Percentiles rank a stretch among this genome's conserved stretches.
These are phyloP conservation scores for Eucalyptus regnans DNA, from an alignment of 345 rosid genomes.

Conservation along the genomic window DNA sequence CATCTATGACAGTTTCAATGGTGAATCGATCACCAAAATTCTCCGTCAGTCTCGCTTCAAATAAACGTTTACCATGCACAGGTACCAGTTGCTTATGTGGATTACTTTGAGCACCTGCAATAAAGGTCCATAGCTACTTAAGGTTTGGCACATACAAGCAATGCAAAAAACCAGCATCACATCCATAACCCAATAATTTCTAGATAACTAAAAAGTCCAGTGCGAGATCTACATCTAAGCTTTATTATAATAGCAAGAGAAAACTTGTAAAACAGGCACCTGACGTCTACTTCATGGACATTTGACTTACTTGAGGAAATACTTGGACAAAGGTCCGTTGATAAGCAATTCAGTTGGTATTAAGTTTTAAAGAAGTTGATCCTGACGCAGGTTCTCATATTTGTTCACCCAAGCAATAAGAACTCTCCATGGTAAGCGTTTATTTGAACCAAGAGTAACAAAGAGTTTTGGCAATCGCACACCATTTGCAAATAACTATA, in stretches of 20 bases:
- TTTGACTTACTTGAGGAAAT: too few relatives aligned
- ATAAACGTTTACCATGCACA: conserved; percentile 49
- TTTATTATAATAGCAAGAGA: too few relatives aligned
- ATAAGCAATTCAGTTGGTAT: background rate
- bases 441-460: too few relatives aligned
- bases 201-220: too few relatives aligned
- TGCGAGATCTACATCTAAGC: background rate
- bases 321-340: too few relatives aligned
- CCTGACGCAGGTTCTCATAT: background rate
- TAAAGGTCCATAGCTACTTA: background rate
- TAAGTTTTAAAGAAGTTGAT: background rate
- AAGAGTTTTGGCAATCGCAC: too few relatives aligned
- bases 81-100: conserved; percentile 13
- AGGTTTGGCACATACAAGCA: background rate
- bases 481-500: too few relatives aligned
- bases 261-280: background rate
- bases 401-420: background rate
- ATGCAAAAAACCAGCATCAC: background rate
- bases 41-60: conserved; percentile 30
- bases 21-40: too few relatives aligned
- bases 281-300: background rate
- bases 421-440: background rate
- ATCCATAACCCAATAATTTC: too few relatives aligned
- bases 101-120: conserved; percentile 38
- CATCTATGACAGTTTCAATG: too few relatives aligned